Base-by-base conservation (phyloP, 495 filamentous ascomycete species). In the Penicillium robsamsonii region DNA sequence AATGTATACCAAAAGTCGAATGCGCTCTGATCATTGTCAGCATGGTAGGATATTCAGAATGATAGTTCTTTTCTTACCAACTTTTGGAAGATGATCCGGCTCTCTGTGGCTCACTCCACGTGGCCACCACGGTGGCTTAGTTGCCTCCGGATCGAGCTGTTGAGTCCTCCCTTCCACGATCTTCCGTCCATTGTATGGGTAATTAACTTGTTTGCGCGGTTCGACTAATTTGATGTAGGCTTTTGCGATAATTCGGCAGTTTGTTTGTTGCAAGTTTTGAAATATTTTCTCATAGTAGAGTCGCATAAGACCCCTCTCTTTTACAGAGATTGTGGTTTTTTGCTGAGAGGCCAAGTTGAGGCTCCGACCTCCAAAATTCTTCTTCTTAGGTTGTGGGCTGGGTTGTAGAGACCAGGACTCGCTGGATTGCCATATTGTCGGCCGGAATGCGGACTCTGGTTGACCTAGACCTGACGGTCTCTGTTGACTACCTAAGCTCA, bases 221-320 rank as follows among this genome's bases (percentile, higher is more conserved):
- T 90, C 87, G 2, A 94, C 85, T 13, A 85, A 76, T 62, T 88
- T 91, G 62, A 96, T 84, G 76, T 90, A 92, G 20, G 81, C 86
- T 64, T 92, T 93, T 15, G 83, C 83, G 17, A 93, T 80, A 13
- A 75, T 77, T 75, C 47, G 78, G 63, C 87, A 87, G 46, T 86
- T 83, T 7, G 82, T 79, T 64, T 95, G 90, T 62, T 92, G 89
- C 50, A 90, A 74, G 29, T 78, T 78, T 52, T 82, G 81, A 57
- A 93, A 86, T 0, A 83, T 72, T 18, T 79, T 79, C 40, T 79
- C 74, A 57, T 89, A 88, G 65, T 86, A 88, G 8, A 75, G 70
- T 58, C 81, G 79, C 5, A 89, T 37, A 13, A 80, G 13, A 64
- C 74, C 69, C 8, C 66, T 61, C 41, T 89, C 78, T 17, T 80